phyloP scores from a whole-genome alignment of 352 stramenopile genomes.

The Phytophthora megakarya region DNA sequence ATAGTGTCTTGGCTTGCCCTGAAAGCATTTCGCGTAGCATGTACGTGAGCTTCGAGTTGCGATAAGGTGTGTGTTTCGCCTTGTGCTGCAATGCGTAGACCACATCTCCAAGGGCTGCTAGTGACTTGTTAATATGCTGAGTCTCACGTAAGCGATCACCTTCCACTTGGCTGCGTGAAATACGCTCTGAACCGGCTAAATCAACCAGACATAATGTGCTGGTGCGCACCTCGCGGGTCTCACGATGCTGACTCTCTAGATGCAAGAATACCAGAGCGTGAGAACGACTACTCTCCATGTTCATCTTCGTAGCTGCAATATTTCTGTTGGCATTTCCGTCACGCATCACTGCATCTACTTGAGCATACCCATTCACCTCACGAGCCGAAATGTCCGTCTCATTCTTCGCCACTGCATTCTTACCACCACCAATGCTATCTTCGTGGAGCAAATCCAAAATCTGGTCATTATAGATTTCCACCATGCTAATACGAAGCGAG shows the following conservation, averaged over 20 bases:
- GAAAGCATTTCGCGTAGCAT: slow-evolving; percentile 93
- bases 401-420: slow-evolving; percentile 64
- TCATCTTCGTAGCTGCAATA: slow-evolving; percentile 86
- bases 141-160: slow-evolving; percentile 94
- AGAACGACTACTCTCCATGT: slow-evolving; percentile 85
- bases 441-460: slow-evolving; percentile 87
- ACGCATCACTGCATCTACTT: slow-evolving; percentile 70
- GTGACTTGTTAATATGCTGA: slow-evolving; percentile 98
- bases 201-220: slow-evolving; percentile 98
- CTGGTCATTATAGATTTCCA: slow-evolving; percentile 98
- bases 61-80: slow-evolving; percentile 93
- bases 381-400: slow-evolving; percentile 74
- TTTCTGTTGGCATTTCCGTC: slow-evolving; percentile 85
- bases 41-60: slow-evolving; percentile 96
- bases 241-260: slow-evolving; percentile 71
- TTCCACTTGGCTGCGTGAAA: slow-evolving; percentile 85
- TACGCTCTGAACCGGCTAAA: slow-evolving; percentile 96
- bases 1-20: slow-evolving; percentile 90
- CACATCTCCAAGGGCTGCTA: slow-evolving; percentile 97
- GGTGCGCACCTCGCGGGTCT: slow-evolving; percentile 67
- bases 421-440: slow-evolving; percentile 44
- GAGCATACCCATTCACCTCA: slow-evolving; percentile 58
- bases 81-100: slow-evolving; percentile 94
- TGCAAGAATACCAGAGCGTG: slow-evolving; percentile 86
- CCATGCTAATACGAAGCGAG: slow-evolving; percentile 90